Base-by-base conservation (phyloP, 1,284 basidiomycete genomes). In the Ustilago curta region DNA sequence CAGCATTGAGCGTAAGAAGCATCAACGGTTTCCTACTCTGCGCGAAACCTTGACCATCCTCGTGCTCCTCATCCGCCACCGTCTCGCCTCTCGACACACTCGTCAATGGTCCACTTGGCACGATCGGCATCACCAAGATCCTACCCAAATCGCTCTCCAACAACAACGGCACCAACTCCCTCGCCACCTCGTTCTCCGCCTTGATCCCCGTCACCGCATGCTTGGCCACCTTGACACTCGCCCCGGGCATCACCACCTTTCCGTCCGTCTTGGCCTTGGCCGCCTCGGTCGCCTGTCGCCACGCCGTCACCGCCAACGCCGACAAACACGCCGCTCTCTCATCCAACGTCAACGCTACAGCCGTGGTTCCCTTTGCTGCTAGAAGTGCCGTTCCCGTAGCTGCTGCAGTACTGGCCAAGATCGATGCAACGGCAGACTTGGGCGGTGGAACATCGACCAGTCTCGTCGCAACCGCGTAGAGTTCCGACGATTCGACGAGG, bases 1-100 rank as follows among this genome's bases (percentile, higher is more conserved):
- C 29, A 12, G 71, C 71, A 35, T 75, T 75, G 48, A 75, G 67
- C 7, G 63, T 67, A 27, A 75, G 60, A 4, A 75, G 59, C 72
- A 75, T 75, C n/a, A 70, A 75, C 32, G 72, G 67, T 29, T 53
- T 70, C 2, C 29, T 39, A 18, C 58, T 21, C 0, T 75, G 59
- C 0, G 8, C 39, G 9, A 54, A 64, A 0, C 29, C 11, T 0
- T 43, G 31, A 5, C 31, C 25, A 7, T 70, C 66, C 4, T 62
- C 58, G 23, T 59, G 40, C 11, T 39, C 27, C 0, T 70, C 52
- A 47, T 52, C 42, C 16, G 45, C 29, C 3, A 55, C 48, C 7
- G 50, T 19, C 12, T 75, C 72, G 2, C 40, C 48, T 16, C 61
- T 54, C 11, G 62, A 66, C 6, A 23, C n/a, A 14, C 59, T 61